Conservation (phyloP, 2,329 filamentous ascomycete genomes). For the Ophiostoma australiae region DNA sequence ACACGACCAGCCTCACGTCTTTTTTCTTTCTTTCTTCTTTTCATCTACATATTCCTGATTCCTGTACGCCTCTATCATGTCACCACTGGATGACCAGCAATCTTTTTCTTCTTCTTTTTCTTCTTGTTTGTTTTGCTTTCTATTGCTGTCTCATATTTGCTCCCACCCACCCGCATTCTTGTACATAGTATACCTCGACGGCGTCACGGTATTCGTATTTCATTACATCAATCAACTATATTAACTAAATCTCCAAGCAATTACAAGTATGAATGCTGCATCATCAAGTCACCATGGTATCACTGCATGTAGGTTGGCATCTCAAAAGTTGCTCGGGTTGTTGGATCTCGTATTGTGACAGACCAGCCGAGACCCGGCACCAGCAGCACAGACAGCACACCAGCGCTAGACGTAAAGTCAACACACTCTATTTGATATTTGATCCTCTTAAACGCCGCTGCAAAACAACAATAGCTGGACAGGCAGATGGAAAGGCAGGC, state of each 20-base stretch:
- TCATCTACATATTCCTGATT: background rate
- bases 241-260: background rate
- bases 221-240: background rate
- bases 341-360: no score
- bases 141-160: no score
- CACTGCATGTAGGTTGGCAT: background rate
- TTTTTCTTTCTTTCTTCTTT: background rate
- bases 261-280: background rate
- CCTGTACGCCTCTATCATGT: background rate
- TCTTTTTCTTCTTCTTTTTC: background rate
- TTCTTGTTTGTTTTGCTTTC: background rate
- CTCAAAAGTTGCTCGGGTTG: background rate
- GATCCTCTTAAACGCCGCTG: conserved; percentile 29
- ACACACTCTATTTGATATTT: conserved; percentile 26
- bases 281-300: no score
- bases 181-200: background rate
- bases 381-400: background rate
- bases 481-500: conserved; percentile 19
- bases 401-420: conserved; percentile 12
- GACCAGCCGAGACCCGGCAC: background rate
- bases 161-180: background rate
- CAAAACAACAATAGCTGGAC: conserved; percentile 17
- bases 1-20: conserved; percentile 12
- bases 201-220: background rate
- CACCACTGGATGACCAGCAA: background rate